Evolutionary conservation across 345 rosid genomes (phyloP), one percentile per base, ranked within the genome.

Genomic region (Populus simonii): DNA sequence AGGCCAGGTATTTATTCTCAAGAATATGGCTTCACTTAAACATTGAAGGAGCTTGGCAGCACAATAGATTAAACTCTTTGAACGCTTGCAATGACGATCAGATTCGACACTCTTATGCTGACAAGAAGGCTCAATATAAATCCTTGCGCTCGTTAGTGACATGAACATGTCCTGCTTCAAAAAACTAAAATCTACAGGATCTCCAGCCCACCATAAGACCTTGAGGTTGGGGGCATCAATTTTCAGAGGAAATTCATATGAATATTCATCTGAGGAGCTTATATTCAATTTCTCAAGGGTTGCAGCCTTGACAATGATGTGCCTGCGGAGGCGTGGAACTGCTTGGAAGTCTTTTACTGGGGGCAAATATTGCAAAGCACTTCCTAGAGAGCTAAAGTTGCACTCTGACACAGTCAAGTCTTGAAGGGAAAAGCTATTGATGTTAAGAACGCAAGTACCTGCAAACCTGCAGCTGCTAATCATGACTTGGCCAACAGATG

Each of bases 1-100:
- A 47, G 73, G 77, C 81, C 81, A 78, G 16, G 59, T 53, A 36
- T 78, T 72, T 39, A 78, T 72, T n/a, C 20, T 68, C 53, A 72
- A 51, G 61, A 22, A 20, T 55, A 10, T 78, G 68, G 31, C 73
- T 36, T 29, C 27, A 4, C 70, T 72, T 43, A 78, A 27, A 55
- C 81, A 47, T 66, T 78, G 33, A 53, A 78, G 33, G 41, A 78
- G 57, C 72, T 9, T 15, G 39, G 72, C 72, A 66, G 55, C 72
- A 67, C 72, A 78, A 39, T 73, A 78, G n/a, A 55, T 78, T 66
- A 15, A 27, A 20, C 81, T 65, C 73, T 72, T 66, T 22, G 62
- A 53, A 55, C 17, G 72, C 55, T 73, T 78, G 81, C 81, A 78
- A 20, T 18, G 68, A 51, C 57, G 23, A 27, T 76, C 63, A 6